These are phyloP conservation scores for Tilletia caries DNA, from an alignment of 1,284 basidiomycete species.

Conservation along the genomic window DNA sequence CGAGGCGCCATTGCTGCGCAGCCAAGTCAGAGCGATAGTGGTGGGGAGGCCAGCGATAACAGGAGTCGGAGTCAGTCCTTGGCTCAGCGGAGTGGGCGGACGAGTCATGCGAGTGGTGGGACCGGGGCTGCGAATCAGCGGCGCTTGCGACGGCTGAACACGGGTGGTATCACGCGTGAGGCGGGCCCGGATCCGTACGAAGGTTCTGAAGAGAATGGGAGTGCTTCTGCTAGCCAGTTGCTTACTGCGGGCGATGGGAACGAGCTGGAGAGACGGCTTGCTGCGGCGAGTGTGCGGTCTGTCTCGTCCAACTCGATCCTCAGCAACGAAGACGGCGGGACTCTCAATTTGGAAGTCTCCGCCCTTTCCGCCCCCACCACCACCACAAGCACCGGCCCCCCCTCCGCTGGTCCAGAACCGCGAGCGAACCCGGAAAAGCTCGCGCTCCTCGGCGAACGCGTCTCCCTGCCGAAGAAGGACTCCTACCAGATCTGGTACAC, in stretches of 20 bases:
- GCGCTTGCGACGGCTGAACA: background rate
- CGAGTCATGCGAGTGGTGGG: background rate
- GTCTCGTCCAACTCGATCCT: background rate
- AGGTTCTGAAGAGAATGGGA: background rate
- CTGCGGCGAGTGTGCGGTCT: background rate
- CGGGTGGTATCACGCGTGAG: constrained; percentile 5
- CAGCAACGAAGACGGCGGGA: background rate
- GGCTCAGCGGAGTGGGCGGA: background rate
- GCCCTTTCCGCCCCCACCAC: background rate
- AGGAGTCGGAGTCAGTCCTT: background rate
- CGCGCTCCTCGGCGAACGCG: constrained; percentile 4
- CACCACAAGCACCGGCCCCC: background rate
- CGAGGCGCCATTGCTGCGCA: too few relatives aligned
- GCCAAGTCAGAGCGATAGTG: background rate
- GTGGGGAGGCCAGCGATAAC: background rate
- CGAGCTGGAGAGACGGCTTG: too few relatives aligned
- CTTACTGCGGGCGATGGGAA: background rate
- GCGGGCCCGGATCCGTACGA: constrained; percentile 8
- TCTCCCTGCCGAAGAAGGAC: constrained; percentile 8
- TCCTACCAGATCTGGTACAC: constrained; percentile 49
- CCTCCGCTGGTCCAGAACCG: background rate
- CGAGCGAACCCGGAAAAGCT: constrained; percentile 7
- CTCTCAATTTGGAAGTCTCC: too few relatives aligned
- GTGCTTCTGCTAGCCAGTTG: too few relatives aligned
- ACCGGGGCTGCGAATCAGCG: background rate